Percentiles rank a stretch among this genome's conserved stretches.
These are phyloP conservation scores for Arthrobotrys pseudoclavata DNA, from an alignment of 2,329 filamentous ascomycete genomes.

Conservation along the genomic window DNA sequence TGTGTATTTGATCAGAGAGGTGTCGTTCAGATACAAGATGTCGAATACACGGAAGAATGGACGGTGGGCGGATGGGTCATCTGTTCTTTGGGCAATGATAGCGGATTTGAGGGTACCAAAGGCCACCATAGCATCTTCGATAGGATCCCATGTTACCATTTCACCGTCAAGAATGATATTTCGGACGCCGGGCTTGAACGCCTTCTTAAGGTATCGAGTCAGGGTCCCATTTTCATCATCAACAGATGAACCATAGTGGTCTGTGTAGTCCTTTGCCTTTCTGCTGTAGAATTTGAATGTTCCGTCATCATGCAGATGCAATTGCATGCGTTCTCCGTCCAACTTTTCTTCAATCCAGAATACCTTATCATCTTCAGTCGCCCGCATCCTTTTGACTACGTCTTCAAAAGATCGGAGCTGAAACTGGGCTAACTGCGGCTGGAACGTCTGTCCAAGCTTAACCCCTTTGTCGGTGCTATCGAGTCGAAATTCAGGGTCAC, in stretches of 20 bases:
- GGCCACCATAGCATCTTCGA: conserved; percentile 83
- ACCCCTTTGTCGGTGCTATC: conserved; percentile 80
- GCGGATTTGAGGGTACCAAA: conserved; percentile 96
- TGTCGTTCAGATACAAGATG: conserved; percentile 87
- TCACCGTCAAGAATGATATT: conserved; percentile 95
- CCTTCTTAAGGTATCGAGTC: conserved; percentile 81
- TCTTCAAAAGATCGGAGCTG: conserved; percentile 86
- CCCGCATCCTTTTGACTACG: conserved; percentile 76
- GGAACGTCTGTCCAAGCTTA: conserved; percentile 91
- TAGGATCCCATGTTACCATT: conserved; percentile 98
- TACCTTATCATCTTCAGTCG: conserved; percentile 77
- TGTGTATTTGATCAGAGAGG: conserved; percentile 82
- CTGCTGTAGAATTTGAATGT: conserved; percentile 93
- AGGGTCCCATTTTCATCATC: conserved; percentile 81
- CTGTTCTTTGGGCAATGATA: conserved; percentile 82
- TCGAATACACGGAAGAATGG: conserved; percentile 89
- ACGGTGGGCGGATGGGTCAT: conserved; percentile 73
- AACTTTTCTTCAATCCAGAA: conserved; percentile 99
- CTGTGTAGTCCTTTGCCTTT: conserved; percentile 96
- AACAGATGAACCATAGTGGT: conserved; percentile 86
- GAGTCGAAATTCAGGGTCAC: conserved; percentile 78
- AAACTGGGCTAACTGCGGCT: conserved; percentile 93
- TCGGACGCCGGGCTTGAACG: conserved; percentile 81
- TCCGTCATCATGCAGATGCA: conserved; percentile 86
- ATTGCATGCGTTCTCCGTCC: conserved; percentile 95